phyloP scores from a whole-genome alignment of 2,329 filamentous ascomycete genomes.

The Grosmannia huntii region DNA sequence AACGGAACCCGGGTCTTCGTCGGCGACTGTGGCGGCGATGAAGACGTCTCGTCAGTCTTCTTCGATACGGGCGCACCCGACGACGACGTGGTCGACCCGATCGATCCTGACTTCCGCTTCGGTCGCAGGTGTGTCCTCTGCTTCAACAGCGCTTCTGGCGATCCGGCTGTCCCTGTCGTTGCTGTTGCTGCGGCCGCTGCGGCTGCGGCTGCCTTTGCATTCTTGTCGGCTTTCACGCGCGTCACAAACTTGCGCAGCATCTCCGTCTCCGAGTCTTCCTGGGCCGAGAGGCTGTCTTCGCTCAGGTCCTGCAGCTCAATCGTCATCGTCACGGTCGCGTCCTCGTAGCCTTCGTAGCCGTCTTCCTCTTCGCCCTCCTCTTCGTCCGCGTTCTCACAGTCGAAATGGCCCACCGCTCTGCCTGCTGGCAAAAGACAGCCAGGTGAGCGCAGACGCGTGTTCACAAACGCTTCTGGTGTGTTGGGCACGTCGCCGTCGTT shows the following conservation, averaged over 20 bases:
- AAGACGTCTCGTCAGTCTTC: constrained; percentile 5
- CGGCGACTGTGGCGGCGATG: neutral
- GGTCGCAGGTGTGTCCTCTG: constrained; percentile 1
- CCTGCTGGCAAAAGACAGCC: neutral
- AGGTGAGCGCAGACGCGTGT: neutral
- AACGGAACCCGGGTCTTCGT: constrained; percentile 18
- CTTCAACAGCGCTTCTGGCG: neutral
- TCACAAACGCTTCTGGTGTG: neutral
- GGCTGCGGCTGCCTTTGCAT: constrained; percentile 18
- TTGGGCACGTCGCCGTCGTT: neutral
- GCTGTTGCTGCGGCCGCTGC: constrained; percentile 7
- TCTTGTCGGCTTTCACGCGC: constrained; percentile 21
- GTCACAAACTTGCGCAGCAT: constrained; percentile 23
- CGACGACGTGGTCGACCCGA: constrained; percentile 15
- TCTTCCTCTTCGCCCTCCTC: neutral
- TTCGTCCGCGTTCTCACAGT: neutral
- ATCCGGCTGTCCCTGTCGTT: neutral
- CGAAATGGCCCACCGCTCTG: neutral
- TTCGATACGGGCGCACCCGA: constrained; percentile 16
- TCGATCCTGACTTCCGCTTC: constrained; percentile 17
- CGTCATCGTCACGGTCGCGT: neutral
- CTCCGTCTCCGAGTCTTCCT: constrained; percentile 22
- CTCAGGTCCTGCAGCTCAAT: neutral
- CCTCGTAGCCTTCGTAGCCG: neutral
- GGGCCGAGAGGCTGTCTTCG: constrained; percentile 6